These are phyloP conservation scores for Lathyrus aphaca DNA, from an alignment of 306 rosid genomes.

Conservation along the genomic window DNA sequence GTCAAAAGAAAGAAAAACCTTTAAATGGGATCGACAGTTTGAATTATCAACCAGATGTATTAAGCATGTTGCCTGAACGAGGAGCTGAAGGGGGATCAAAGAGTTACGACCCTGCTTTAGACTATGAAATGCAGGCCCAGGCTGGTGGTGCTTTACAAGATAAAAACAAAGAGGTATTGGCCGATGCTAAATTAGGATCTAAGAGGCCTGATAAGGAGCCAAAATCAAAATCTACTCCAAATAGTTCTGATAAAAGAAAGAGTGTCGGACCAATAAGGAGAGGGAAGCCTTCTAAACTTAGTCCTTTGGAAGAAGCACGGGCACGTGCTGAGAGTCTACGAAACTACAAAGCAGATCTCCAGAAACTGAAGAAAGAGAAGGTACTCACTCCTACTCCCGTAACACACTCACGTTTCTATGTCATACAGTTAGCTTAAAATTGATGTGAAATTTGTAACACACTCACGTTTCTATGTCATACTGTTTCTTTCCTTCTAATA, in stretches of 20 bases:
- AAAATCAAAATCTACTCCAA: conserved; percentile 61
- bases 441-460: conserved; percentile 10
- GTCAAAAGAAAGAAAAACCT: conserved; percentile 52
- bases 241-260: conserved; percentile 62
- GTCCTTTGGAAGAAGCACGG: conserved; percentile 95
- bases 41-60: conserved; percentile 78
- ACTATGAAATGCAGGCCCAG: conserved; percentile 79
- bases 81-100: conserved; percentile 62
- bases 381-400: conserved; percentile 45
- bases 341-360: conserved; percentile 93
- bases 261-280: conserved; percentile 81
- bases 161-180: conserved; percentile 57
- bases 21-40: conserved; percentile 44
- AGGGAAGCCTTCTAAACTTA: conserved; percentile 79
- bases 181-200: conserved; percentile 56
- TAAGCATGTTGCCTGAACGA: conserved; percentile 84
- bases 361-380: conserved; percentile 97
- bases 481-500: conserved; percentile 14
- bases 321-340: conserved; percentile 92
- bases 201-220: conserved; percentile 65
- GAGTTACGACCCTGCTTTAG: conserved; percentile 85
- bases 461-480: neutral
- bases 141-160: conserved; percentile 41
- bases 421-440: conserved; percentile 32
- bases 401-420: neutral